A percentile compares a stretch with the other conserved stretches of the same genome.
Evolutionary conservation across 78 protist genomes (phyloP).

Genomic region (Chrysochromulina parva): DNA sequence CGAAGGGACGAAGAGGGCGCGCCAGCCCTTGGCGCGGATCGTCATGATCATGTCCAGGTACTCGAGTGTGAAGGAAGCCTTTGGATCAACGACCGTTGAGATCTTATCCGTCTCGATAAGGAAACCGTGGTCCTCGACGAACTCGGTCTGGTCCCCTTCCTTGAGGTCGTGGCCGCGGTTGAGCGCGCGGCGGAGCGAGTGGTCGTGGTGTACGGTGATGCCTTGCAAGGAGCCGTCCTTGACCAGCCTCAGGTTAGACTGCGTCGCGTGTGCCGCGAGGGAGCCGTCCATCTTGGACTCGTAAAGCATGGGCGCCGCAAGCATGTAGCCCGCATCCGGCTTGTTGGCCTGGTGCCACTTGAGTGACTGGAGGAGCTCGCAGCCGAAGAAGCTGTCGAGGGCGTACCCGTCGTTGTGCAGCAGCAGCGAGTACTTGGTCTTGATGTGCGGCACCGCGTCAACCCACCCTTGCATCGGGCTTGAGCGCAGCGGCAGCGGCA

Average conservation of each 20-base stretch:
- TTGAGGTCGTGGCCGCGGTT: conserved; percentile 18
- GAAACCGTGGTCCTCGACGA: conserved; percentile 40
- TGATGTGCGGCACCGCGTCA: background rate
- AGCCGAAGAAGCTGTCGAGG: conserved; percentile 17
- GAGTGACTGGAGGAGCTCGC: background rate
- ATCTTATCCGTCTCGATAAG: conserved; percentile 16
- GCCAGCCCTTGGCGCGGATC: conserved; percentile 1
- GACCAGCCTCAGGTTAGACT: conserved; percentile 32
- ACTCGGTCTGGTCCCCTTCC: conserved; percentile 35
- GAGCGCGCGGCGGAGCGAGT: conserved; percentile 8
- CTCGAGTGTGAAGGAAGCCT: conserved; percentile 30
- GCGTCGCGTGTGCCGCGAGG: conserved; percentile 36
- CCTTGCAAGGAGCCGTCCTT: background rate
- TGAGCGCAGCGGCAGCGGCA: background rate
- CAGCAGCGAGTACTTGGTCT: conserved; percentile 32
- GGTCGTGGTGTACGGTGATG: conserved; percentile 7
- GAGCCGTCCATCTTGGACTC: conserved; percentile 13
- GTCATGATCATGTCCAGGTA: conserved; percentile 16
- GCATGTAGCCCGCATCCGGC: background rate
- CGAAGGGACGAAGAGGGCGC: background rate
- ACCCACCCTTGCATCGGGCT: conserved; percentile 36
- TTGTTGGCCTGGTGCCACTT: background rate
- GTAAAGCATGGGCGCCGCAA: conserved; percentile 26
- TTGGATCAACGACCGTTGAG: background rate
- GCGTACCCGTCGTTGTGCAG: conserved; percentile 43